These are phyloP conservation scores for Dendryphion nanum DNA, from an alignment of 2,329 filamentous ascomycete species.

Conservation along the genomic window DNA sequence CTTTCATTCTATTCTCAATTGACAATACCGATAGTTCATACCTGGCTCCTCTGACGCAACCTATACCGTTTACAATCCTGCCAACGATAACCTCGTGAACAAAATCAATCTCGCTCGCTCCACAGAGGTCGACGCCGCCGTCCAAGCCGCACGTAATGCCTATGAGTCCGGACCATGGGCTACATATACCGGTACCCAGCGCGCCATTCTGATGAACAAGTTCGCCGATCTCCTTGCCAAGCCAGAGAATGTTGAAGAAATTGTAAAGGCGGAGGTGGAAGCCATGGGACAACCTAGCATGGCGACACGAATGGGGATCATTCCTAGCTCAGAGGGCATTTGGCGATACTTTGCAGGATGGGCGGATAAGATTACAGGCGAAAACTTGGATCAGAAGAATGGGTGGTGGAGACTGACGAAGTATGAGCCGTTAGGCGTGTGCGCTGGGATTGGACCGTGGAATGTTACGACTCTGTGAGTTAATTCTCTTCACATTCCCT, in stretches of 20 bases:
- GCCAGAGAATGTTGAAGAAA: conserved; percentile 10
- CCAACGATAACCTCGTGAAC: conserved; percentile 11
- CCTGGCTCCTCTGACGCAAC: conserved; percentile 12
- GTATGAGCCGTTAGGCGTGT: conserved; percentile 29
- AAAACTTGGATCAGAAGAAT: conserved; percentile 14
- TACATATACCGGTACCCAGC: conserved; percentile 11
- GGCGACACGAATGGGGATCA: conserved; percentile 5
- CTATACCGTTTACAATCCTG: conserved; percentile 15
- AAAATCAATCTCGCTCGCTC: conserved; percentile 12
- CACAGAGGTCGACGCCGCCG: conserved; percentile 16
- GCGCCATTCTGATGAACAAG: conserved; percentile 10
- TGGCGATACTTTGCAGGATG: conserved; percentile 19
- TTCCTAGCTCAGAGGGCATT: conserved; percentile 5
- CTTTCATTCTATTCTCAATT: background rate
- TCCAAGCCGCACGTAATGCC: conserved; percentile 13
- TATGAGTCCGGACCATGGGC: conserved; percentile 15
- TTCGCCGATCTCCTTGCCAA: conserved; percentile 20
- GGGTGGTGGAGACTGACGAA: conserved; percentile 9
- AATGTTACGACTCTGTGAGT: conserved; percentile 20
- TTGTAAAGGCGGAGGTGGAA: conserved; percentile 13
- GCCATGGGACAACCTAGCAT: conserved; percentile 18
- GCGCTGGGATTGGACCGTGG: conserved; percentile 32
- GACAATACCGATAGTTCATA: too few species aligned
- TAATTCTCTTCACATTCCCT: too few species aligned
- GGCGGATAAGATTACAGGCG: conserved; percentile 22